Evolutionary conservation across 2,329 filamentous ascomycete genomes (phyloP), one percentile per base, ranked within the genome.

Genomic region (Rosellinia necatrix): DNA sequence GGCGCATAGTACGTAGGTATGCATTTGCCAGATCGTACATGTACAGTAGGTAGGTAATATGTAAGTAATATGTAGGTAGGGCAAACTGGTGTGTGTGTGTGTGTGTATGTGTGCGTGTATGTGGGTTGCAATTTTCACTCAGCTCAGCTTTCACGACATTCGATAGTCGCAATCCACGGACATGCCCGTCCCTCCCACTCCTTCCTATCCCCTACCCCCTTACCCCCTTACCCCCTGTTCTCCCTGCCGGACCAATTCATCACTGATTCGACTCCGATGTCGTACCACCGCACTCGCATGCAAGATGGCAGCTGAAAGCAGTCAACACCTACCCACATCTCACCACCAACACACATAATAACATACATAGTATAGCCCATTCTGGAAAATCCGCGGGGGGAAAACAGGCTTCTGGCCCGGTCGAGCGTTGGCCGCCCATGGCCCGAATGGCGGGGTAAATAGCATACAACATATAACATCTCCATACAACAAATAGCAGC

Each of bases 81-180:
- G n/a, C n/a, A n/a, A n/a, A n/a, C n/a, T n/a, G n/a, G n/a, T n/a
- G n/a, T n/a, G n/a, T n/a, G n/a, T n/a, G n/a, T n/a, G n/a, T n/a
- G n/a, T n/a, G n/a, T n/a, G n/a, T n/a, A n/a, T n/a, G n/a, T n/a
- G n/a, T n/a, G n/a, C n/a, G 7, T 30, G 27, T 30, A 30, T 30
- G 27, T 30, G 27, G 27, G 13, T 30, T 30, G 6, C 27, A 7
- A 30, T 30, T 7, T 13, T 13, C 7, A 27, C 27, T 49, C 19
- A 56, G 34, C 58, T 41, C 57, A 52, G 49, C 57, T 53, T 42
- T n/a, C 53, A 50, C 49, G 30, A 53, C 41, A 53, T 34, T 50
- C 53, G 25, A 59, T 59, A 56, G 56, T 58, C 21, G 25, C 54
- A 43, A 38, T 48, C 29, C 34, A 58, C 56, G 56, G 56, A 56